A percentile compares a stretch with the other conserved stretches of the same genome.
Evolutionary conservation across 805 yeast species (phyloP).

Genomic region (Candida gorgasii): DNA sequence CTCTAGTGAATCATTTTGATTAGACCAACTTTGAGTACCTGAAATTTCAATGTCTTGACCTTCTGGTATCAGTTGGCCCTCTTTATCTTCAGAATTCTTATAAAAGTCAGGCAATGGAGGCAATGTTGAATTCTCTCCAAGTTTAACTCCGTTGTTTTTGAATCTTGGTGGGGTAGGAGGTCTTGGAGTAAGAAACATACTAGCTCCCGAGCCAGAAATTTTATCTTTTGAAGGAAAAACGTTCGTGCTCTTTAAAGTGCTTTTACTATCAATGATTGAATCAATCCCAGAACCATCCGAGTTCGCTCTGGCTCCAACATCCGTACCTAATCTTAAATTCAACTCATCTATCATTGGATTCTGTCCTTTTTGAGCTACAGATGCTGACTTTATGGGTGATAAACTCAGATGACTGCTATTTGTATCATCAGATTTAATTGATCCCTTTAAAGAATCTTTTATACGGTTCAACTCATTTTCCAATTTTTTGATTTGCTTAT

Average conservation of each 20-base stretch:
- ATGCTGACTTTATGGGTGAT: constrained; percentile 17
- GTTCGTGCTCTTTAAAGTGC: too few species aligned
- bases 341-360: constrained; percentile 19
- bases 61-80: constrained; percentile 1
- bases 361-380: constrained; percentile 10
- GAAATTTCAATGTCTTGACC: too few species aligned
- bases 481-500: constrained; percentile 25
- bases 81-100: constrained; percentile 1
- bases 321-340: constrained; percentile 12
- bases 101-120: constrained; percentile 9
- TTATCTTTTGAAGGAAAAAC: too few species aligned
- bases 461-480: constrained; percentile 23
- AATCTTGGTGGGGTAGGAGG: constrained; percentile 10
- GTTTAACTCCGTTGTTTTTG: not conserved
- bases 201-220: not conserved
- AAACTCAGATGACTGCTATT: constrained; percentile 11
- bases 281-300: not conserved
- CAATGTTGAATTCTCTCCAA: constrained; percentile 2
- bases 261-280: not conserved
- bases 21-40: too few species aligned
- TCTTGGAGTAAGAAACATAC: constrained; percentile 6
- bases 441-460: constrained; percentile 15
- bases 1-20: too few species aligned
- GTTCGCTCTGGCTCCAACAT: not conserved
- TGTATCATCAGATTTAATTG: not conserved